Base-by-base conservation (phyloP, 495 filamentous ascomycete genomes). In the Hamigera avellanea region DNA sequence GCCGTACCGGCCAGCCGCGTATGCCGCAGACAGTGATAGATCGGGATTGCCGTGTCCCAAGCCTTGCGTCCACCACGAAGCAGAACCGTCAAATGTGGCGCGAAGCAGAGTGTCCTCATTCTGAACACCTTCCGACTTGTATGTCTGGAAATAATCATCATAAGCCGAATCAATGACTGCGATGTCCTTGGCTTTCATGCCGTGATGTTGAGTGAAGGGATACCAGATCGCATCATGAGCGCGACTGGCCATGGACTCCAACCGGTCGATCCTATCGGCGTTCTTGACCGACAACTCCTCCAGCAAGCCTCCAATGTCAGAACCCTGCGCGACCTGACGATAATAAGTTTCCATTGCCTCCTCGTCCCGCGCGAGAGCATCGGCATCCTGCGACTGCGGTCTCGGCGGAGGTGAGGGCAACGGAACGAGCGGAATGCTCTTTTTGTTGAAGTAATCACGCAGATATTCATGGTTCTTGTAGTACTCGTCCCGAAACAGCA, bases 31-130 rank as follows among this genome's bases (percentile, higher is more conserved):
- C 5, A 86, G 66, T 6, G 80, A 64, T 4, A 88, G 64, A 0
- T 61, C 52, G 0, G 80, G 73, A 42, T 80, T 83, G 10, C 74
- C 80, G 44, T 88, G 83, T 6, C 83, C 83, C 4, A 88, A 66
- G 7, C 83, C 83, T 55, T 88, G 83, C 1, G 83, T 87, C 83
- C 83, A 88, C 83, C 83, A 88, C 0, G 81, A 86, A 13, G 81
- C 83, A 0, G 81, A 86, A 14, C 75, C 83, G 40, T 88, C 83
- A 33, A 86, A 85, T 0, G 76, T 75, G 7, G 80, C 68, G 16
- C 57, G 59, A 1, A 86, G 55, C 9, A 53, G 42, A 10, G 40
- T 25, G 37, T 41, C 9, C 31, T 35, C 7, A 21, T 32, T 14
- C 28, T 51, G 13, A n/a, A 26, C n/a, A 31, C 36, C 15, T 25